A percentile compares a stretch with the other conserved stretches of the same genome.
These are phyloP conservation scores for Biscutella laevigata DNA, from an alignment of 441 rosid genomes.

Conservation along the genomic window DNA sequence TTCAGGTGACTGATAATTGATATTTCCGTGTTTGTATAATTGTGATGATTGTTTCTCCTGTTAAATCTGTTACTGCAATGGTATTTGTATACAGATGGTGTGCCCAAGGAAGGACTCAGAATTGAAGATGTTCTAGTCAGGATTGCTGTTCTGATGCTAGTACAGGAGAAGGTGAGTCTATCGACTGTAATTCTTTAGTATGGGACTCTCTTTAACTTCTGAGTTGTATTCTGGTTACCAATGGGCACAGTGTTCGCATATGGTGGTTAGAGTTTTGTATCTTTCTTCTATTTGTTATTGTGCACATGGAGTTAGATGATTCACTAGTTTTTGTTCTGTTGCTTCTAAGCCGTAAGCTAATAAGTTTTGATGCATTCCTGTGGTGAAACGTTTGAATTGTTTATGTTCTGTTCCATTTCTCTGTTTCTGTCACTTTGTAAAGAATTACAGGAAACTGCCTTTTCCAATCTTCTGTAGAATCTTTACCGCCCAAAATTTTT, in stretches of 20 bases:
- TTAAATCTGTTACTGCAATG: slow-evolving; percentile 4
- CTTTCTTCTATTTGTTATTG: neutral
- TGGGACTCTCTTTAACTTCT: neutral
- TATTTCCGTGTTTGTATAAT: too few species aligned
- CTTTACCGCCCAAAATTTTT: neutral
- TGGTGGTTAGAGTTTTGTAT: slow-evolving; percentile 2
- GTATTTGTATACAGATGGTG: slow-evolving; percentile 63
- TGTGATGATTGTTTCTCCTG: neutral
- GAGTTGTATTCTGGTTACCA: neutral
- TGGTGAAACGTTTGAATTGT: neutral
- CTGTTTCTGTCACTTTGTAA: neutral
- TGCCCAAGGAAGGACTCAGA: slow-evolving; percentile 66
- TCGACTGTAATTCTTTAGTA: neutral
- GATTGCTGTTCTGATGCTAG: slow-evolving; percentile 41
- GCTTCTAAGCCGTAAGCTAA: neutral
- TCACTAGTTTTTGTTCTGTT: neutral
- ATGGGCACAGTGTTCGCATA: neutral
- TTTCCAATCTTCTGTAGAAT: neutral
- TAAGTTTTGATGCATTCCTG: neutral
- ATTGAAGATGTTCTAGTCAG: slow-evolving; percentile 49
- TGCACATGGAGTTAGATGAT: slow-evolving; percentile 5
- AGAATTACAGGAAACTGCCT: slow-evolving; percentile 4
- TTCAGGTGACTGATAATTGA: slow-evolving; percentile 43
- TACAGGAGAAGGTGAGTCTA: slow-evolving; percentile 58
- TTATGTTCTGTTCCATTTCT: slow-evolving; percentile 1